Evolutionary conservation across 2,329 filamentous ascomycete genomes (phyloP), one percentile per base, ranked within the genome.

Genomic region (Ceratocystis eucalypticola): DNA sequence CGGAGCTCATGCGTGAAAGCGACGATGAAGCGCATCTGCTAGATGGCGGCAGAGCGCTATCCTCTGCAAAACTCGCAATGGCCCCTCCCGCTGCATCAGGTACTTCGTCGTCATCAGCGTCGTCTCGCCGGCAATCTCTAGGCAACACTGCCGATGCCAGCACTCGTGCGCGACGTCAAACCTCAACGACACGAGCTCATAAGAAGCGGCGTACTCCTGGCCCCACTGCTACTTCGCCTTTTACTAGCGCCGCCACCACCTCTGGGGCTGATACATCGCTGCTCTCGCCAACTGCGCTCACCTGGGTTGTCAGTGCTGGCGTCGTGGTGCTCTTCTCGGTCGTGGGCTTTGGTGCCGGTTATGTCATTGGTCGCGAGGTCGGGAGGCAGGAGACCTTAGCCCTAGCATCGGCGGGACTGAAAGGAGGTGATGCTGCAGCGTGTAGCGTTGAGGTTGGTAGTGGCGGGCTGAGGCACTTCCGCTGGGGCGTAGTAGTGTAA

Each of bases 271-370:
- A 77, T 37, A 70, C 74, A 6, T 72, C 77, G 1, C 72, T 80
- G 45, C 78, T 86, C 64, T 84, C 80, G 63, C 84, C 84, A 44
- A 86, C 84, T 1, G 74, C 86, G 6, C 73, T 87, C 62, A 84
- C 84, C 0, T 87, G 84, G 83, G 83, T 85, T 5, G 79, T 88
- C 65, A 84, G 82, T 66, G 85, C 85, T 6, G 85, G 86, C 20
- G 85, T 88, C 0, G 82, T 88, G 1, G 84, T 88, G 7, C 77
- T 88, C 10, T 82, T 88, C 2, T 85, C 83, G 6, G 85, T 87
- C 1, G 84, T 88, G 44, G 85, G 85, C 1, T 88, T 88, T 70
- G 84, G 85, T 2, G 85, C 85, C 7, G 85, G 86, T 10, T 87
- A 87, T 71, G 84, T 87, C 28, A 84, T 87, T 68, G 85, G 86